A percentile compares a stretch with the other conserved stretches of the same genome.
phyloP scores from a whole-genome alignment of 2,329 filamentous ascomycete genomes.

The Biscogniauxia marginata region DNA sequence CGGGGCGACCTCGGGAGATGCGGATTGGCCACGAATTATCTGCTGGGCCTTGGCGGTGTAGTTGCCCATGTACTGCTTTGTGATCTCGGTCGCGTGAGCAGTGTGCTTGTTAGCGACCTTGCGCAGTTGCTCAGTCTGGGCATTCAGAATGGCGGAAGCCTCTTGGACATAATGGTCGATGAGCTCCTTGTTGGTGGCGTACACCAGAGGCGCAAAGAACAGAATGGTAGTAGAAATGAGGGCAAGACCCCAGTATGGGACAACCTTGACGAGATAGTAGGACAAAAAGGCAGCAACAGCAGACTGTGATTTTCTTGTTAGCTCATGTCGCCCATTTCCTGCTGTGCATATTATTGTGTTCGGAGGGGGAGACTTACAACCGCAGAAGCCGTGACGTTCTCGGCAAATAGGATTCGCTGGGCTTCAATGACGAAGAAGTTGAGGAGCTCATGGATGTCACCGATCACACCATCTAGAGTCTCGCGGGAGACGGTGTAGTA shows the following conservation, averaged over 20 bases:
- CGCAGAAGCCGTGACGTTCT: slow-evolving; percentile 61
- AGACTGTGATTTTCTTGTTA: slow-evolving; percentile 41
- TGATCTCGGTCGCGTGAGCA: slow-evolving; percentile 58
- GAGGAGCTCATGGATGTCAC: slow-evolving; percentile 65
- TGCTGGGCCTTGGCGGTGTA: slow-evolving; percentile 68
- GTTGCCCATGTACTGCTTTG: slow-evolving; percentile 67
- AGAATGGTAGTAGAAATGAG: slow-evolving; percentile 57
- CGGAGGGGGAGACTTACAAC: slow-evolving; percentile 47
- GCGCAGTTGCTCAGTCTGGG: slow-evolving; percentile 63
- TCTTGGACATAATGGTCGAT: slow-evolving; percentile 63
- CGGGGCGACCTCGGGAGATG: slow-evolving; percentile 41
- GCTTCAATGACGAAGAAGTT: slow-evolving; percentile 72
- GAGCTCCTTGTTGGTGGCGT: slow-evolving; percentile 66
- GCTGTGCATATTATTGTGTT: not conserved
- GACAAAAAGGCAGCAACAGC: slow-evolving; percentile 61
- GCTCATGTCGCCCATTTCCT: slow-evolving; percentile 7
- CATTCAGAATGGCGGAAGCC: slow-evolving; percentile 56
- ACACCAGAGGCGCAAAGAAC: slow-evolving; percentile 64
- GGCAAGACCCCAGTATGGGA: slow-evolving; percentile 68
- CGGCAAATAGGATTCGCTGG: slow-evolving; percentile 66
- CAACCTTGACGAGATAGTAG: slow-evolving; percentile 67
- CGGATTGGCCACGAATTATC: slow-evolving; percentile 52
- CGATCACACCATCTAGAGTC: slow-evolving; percentile 59
- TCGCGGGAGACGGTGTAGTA: slow-evolving; percentile 67
- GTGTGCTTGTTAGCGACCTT: slow-evolving; percentile 63